phyloP scores from a whole-genome alignment of 106 monocot species.

The Dioscorea dumetorum region DNA sequence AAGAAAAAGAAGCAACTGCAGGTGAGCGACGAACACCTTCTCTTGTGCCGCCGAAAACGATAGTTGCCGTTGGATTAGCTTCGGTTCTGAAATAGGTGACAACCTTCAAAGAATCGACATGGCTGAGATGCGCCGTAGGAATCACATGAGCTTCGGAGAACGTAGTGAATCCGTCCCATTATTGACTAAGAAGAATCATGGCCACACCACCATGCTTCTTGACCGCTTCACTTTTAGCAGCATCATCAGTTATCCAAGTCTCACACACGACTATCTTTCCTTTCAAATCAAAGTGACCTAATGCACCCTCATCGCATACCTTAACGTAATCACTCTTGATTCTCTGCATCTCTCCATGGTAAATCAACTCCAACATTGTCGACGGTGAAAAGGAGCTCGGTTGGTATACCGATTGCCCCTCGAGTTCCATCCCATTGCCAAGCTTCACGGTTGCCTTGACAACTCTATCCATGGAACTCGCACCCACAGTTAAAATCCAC shows the following conservation, averaged over 20 bases:
- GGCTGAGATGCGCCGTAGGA: not conserved
- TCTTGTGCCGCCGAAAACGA: not conserved
- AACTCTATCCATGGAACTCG: conserved; percentile 15
- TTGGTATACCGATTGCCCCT: conserved; percentile 13
- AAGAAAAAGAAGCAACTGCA: not conserved
- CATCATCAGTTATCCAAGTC: not conserved
- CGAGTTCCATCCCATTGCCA: conserved; percentile 8
- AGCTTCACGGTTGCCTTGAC: conserved; percentile 10
- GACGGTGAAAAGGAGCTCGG: not conserved
- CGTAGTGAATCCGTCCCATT: not conserved
- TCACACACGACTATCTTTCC: conserved; percentile 6
- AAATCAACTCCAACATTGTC: not conserved
- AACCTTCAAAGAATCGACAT: not conserved
- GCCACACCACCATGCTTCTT: not conserved
- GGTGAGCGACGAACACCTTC: not conserved
- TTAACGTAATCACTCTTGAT: not conserved
- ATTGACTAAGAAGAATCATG: not conserved
- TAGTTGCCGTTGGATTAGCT: not conserved
- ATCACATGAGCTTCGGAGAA: not conserved
- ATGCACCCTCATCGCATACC: not conserved
- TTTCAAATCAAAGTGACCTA: not conserved
- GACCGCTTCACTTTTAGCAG: not conserved
- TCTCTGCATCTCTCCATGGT: not conserved
- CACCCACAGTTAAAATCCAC: conserved; percentile 14
- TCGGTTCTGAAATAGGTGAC: not conserved